Conservation (phyloP, 371 early-diverging fungal species). For the Mycotypha africana region DNA sequence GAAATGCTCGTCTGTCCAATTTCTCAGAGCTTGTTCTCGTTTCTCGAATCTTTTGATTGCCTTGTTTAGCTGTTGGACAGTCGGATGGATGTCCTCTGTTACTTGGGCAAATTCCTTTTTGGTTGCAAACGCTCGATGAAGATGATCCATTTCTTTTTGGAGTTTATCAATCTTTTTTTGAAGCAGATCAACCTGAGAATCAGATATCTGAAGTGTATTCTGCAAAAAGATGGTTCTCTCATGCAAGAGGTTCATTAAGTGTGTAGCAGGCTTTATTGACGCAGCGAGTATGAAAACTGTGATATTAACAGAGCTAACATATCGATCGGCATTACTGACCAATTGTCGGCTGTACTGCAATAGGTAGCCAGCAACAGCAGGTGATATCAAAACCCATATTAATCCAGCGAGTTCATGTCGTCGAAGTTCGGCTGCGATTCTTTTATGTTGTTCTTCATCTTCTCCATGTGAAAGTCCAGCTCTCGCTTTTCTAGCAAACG, state of each 20-base stretch:
- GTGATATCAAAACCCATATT: conserved; percentile 48
- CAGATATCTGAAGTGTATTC: conserved; percentile 38
- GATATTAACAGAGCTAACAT: conserved; percentile 54
- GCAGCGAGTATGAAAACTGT: conserved; percentile 58
- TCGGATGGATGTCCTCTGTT: not conserved
- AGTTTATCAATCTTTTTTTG: conserved; percentile 39
- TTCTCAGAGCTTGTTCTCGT: conserved; percentile 38
- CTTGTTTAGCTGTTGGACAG: conserved; percentile 4
- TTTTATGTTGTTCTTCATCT: conserved; percentile 4
- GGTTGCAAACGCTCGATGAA: conserved; percentile 9
- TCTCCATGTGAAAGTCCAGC: not conserved
- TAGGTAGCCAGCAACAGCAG: conserved; percentile 56
- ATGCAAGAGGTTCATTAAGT: conserved; percentile 41
- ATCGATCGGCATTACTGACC: conserved; percentile 51
- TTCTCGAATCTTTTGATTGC: conserved; percentile 40
- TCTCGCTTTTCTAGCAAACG: conserved; percentile 4
- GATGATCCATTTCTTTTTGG: conserved; percentile 28
- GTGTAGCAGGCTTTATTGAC: conserved; percentile 48
- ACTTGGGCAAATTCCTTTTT: no score
- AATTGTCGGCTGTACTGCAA: conserved; percentile 50
- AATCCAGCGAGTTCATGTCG: conserved; percentile 54
- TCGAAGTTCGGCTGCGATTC: conserved; percentile 35
- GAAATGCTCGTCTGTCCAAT: conserved; percentile 53
- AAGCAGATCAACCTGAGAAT: not conserved
- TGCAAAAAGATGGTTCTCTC: conserved; percentile 52